Conservation (phyloP, 2,329 filamentous ascomycete species). For the Cyclaneusma minus region DNA sequence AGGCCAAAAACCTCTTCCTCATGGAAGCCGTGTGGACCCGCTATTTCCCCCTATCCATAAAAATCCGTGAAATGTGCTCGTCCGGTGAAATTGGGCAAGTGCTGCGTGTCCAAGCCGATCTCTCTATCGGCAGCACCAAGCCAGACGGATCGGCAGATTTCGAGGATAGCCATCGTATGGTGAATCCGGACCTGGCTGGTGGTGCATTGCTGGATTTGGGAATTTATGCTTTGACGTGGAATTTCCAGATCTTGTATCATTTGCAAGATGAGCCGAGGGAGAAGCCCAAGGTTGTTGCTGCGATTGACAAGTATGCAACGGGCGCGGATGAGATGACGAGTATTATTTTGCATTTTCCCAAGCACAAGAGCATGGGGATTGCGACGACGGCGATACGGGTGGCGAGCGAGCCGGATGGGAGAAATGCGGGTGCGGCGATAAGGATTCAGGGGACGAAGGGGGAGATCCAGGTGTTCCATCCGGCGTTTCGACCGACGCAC, state of each 20-base stretch:
- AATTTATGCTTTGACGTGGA: conserved; percentile 56
- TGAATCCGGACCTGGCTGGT: conserved; percentile 52
- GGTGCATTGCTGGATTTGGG: conserved; percentile 54
- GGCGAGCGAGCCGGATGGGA: conserved; percentile 29
- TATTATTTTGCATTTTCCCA: conserved; percentile 46
- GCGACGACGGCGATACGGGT: conserved; percentile 36
- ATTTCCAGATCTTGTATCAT: conserved; percentile 57
- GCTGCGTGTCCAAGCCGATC: conserved; percentile 23
- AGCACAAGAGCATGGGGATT: conserved; percentile 42
- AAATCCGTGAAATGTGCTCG: conserved; percentile 33
- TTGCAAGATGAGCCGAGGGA: conserved; percentile 38
- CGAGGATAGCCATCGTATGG: conserved; percentile 39
- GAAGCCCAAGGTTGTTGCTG: conserved; percentile 37
- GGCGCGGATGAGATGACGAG: conserved; percentile 48
- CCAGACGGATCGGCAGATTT: conserved; percentile 31
- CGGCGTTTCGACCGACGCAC: conserved; percentile 37
- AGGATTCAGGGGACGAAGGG: conserved; percentile 50
- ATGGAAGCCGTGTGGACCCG: conserved; percentile 59
- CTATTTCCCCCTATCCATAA: conserved; percentile 51
- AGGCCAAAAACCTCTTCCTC: conserved; percentile 40
- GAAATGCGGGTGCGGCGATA: conserved; percentile 30
- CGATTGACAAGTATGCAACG: conserved; percentile 43
- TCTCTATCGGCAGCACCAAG: conserved; percentile 30
- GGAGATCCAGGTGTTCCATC: conserved; percentile 48
- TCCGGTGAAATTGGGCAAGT: conserved; percentile 24